Base-by-base conservation (phyloP, 208 protist genomes). In the Leishmania lainsoni region DNA sequence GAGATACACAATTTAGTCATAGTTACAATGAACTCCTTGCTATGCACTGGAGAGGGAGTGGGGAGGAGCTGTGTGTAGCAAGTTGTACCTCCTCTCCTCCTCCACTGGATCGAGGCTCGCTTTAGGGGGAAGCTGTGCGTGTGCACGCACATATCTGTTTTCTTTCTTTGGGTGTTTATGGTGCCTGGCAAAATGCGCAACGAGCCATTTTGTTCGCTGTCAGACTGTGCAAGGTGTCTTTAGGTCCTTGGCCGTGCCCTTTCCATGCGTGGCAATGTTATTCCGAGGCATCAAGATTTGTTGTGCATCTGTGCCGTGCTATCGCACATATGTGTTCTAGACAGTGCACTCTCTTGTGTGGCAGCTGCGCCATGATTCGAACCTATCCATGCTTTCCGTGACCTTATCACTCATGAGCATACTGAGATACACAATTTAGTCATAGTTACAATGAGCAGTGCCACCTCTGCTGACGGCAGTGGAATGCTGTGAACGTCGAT, bases 381-480 rank as follows among this genome's bases (percentile, higher is more conserved):
- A 54, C 35, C 65, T 83, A 83, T 83, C 75, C 80, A 79, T 83
- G 65, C 80, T 83, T 83, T 83, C 75, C 75, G 80, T 83, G 81
- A 84, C 75, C 20, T 72, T 39, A 72, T n/a, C 48, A 39, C 17
- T 65, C 51, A 84, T 84, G 81, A 84, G 78, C 81, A 84, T 54
- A 84, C 58, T 52, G 66, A 75, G 81, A 80, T 84, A 80, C 65
- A 70, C 70, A n/a, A 61, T 84, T 69, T 52, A 78, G 81, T 84
- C 81, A 84, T 84, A 84, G 81, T 81, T 81, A 81, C 78, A 32
- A 68, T 78, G 79, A 45, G 42, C 42, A 45, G 42, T 45, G 42
- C 42, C 42, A 45, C 42, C 42, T 45, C 42, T 45, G 42, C 42
- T 35, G 29, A n/a, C 56, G 39, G 5, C 75, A 78, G 16, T 63